Percentiles rank a stretch among this genome's conserved stretches.
Evolutionary conservation across 1,284 basidiomycete genomes (phyloP).

Genomic region (Cutaneotrichosporon spelunceum): DNA sequence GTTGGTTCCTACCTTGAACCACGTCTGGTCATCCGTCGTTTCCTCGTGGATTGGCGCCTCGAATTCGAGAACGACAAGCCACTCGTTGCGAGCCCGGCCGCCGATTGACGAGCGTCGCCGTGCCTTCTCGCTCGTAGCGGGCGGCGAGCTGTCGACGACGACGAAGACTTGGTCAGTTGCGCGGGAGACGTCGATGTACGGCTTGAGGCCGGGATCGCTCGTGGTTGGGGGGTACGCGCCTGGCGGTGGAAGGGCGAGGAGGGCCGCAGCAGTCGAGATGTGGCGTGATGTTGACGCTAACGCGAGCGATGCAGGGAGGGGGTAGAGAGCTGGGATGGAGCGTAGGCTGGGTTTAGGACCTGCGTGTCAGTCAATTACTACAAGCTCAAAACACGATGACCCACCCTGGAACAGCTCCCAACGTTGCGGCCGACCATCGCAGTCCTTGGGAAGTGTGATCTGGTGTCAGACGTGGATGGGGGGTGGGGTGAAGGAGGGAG

Average conservation of each 20-base stretch:
- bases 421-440: conserved; percentile 24
- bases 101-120: background rate
- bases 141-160: conserved; percentile 26
- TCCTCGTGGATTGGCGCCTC: conserved; percentile 31
- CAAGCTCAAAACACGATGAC: conserved; percentile 4
- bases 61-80: conserved; percentile 39
- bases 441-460: conserved; percentile 36
- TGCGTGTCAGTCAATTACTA: conserved; percentile 5
- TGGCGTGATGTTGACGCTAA: conserved; percentile 8
- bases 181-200: conserved; percentile 36
- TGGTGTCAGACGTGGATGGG: conserved; percentile 12
- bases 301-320: conserved; percentile 32
- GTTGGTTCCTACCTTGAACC: conserved; percentile 26
- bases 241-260: conserved; percentile 29
- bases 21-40: conserved; percentile 17
- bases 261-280: conserved; percentile 25
- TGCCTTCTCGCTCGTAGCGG: conserved; percentile 1
- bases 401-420: conserved; percentile 38
- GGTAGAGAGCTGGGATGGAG: conserved; percentile 34
- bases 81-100: conserved; percentile 33
- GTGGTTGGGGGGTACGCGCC: conserved; percentile 29
- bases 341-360: conserved; percentile 27
- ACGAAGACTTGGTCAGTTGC: conserved; percentile 40
- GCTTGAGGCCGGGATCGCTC: conserved; percentile 15
- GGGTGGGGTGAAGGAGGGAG: background rate